Evolutionary conservation across 2,329 filamentous ascomycete genomes (phyloP), one percentile per base, ranked within the genome.

Genomic region (Leptographium lundbergii): DNA sequence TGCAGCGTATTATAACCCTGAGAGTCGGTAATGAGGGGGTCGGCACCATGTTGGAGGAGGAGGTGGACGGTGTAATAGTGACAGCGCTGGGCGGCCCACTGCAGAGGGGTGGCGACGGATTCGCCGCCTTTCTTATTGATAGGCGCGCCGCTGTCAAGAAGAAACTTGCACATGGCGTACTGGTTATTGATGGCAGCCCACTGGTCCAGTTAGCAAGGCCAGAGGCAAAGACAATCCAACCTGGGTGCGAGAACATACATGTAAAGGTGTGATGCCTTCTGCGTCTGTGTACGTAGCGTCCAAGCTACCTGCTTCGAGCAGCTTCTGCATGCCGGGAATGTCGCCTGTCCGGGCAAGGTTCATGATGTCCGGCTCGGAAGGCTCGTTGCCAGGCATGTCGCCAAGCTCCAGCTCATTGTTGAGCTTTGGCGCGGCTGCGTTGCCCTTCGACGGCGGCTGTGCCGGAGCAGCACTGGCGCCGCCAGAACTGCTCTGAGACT

Each of bases 131-230:
- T 96, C 63, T 85, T 87, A 74, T 99, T 97, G 67, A 97, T 87
- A 69, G 95, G 88, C 68, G 91, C 94, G 68, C 91, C 91, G 63
- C 77, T 74, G 56, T 82, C 88, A 69, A 99, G 82, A 52, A 99
- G 84, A 73, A 95, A 96, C 72, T 94, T 92, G 81, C 92, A 96
- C 78, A 97, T 91, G 65, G 89, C 89, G 75, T 92, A 95, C 71
- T 96, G 94, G 69, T 97, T 97, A 76, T 99, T 99, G 72, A 99
- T 97, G 45, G 95, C 90, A 54, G 94, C 94, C 94, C 94, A 99
- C 90, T 99, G 70, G 13, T 14, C 11, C 13, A 6, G 24, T 29
- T 7, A 27, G 32, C 14, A 34, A 34, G 32, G 25, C 34, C 13
- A 55, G 42, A 51, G 13, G 19, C 47, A 3, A 57, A 42, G 22